phyloP scores from a whole-genome alignment of 441 rosid species.

The Adansonia gregorii region DNA sequence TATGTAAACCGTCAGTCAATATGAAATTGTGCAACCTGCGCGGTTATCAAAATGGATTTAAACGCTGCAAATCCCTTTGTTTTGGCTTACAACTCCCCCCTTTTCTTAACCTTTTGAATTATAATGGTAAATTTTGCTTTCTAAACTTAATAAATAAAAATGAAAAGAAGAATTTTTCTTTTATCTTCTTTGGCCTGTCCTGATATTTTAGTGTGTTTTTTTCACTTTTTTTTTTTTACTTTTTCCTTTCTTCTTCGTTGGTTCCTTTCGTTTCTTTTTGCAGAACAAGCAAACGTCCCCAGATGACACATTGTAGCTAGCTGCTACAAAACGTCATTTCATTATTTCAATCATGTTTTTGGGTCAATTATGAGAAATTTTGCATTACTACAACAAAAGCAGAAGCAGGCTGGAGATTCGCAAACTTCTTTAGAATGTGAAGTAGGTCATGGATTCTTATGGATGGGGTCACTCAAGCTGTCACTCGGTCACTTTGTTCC shows the following conservation, averaged over 20 bases:
- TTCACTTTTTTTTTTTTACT: neutral
- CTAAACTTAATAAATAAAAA: neutral
- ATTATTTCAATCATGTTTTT: constrained; percentile 16
- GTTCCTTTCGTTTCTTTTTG: neutral
- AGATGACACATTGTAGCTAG: neutral
- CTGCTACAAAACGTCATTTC: constrained; percentile 6
- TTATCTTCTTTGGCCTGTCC: neutral
- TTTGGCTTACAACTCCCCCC: neutral
- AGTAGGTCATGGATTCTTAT: neutral
- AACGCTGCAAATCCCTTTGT: neutral
- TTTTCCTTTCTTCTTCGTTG: neutral
- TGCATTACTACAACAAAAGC: neutral
- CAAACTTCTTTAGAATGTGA: constrained; percentile 1
- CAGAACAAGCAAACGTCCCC: neutral
- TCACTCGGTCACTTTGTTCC: neutral
- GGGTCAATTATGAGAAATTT: constrained; percentile 13
- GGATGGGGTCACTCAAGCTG: constrained; percentile 16
- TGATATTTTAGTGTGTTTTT: neutral
- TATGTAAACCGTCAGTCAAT: no score
- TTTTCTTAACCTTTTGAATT: neutral
- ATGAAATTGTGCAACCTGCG: neutral
- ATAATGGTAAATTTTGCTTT: neutral
- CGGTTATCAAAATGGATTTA: neutral
- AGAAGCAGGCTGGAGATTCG: constrained; percentile 25
- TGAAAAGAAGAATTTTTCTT: neutral